These are phyloP conservation scores for Metschnikowia anglica DNA, from an alignment of 805 yeast species.

Conservation along the genomic window DNA sequence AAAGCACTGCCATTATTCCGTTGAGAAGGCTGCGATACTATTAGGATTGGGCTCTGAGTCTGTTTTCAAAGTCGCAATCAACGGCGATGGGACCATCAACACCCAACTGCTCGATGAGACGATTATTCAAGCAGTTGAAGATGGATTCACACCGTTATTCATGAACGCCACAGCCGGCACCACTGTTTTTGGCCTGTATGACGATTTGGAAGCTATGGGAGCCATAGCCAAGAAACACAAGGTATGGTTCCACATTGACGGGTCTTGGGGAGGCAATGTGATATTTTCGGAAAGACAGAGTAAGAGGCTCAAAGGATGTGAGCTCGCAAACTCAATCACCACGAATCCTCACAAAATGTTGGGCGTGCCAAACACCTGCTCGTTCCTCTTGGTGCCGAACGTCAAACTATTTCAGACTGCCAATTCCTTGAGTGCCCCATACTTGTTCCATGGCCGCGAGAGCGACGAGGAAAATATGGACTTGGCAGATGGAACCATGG, in stretches of 20 bases:
- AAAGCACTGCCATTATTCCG: conserved; percentile 73
- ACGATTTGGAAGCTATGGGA: conserved; percentile 58
- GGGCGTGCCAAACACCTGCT: conserved; percentile 80
- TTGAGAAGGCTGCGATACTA: conserved; percentile 77
- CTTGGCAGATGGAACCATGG: conserved; percentile 88
- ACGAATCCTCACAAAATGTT: conserved; percentile 85
- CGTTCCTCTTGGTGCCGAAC: conserved; percentile 73
- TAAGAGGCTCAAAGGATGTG: conserved; percentile 53
- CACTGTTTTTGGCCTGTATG: conserved; percentile 83
- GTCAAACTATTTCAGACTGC: conserved; percentile 63
- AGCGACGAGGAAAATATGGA: conserved; percentile 62
- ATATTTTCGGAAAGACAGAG: conserved; percentile 56
- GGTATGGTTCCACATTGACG: conserved; percentile 84
- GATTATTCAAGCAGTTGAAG: conserved; percentile 42
- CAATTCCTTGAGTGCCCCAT: conserved; percentile 77
- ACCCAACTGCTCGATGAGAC: conserved; percentile 44
- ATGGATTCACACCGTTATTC: conserved; percentile 73
- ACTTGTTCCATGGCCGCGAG: conserved; percentile 64
- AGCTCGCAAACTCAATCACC: conserved; percentile 72
- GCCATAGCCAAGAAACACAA: conserved; percentile 51
- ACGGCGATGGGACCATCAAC: conserved; percentile 56
- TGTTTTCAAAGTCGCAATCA: conserved; percentile 64
- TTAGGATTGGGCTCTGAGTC: conserved; percentile 65
- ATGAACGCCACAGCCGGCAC: conserved; percentile 87
- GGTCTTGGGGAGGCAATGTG: conserved; percentile 89